These are phyloP conservation scores for Cucumis melo DNA, from an alignment of 306 rosid species.

Conservation along the genomic window DNA sequence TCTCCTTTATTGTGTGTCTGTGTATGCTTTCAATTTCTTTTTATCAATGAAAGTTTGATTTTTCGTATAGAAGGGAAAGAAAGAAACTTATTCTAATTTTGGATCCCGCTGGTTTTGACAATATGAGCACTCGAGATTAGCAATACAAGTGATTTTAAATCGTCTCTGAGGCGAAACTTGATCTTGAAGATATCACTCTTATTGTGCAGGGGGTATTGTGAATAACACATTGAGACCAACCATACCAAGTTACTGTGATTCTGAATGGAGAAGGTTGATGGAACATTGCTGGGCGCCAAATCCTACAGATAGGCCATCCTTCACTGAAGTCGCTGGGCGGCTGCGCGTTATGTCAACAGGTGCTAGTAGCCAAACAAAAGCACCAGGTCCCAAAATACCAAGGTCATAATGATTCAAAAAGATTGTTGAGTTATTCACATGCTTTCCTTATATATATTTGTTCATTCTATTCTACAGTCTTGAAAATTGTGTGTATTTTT, in stretches of 20 bases:
- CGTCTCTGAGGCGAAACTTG: neutral
- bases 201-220: conserved; percentile 75
- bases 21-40: too few relatives aligned
- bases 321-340: conserved; percentile 76
- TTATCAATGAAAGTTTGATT: too few relatives aligned
- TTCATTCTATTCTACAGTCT: conserved; percentile 29
- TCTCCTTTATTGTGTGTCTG: neutral
- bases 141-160: neutral
- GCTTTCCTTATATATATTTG: neutral
- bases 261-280: conserved; percentile 76
- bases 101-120: neutral
- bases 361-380: conserved; percentile 47
- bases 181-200: neutral
- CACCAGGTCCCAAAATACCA: conserved; percentile 57
- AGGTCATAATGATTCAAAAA: conserved; percentile 31
- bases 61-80: too few relatives aligned
- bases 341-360: conserved; percentile 62
- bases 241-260: conserved; percentile 69
- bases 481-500: conserved; percentile 6
- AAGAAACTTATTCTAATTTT: too few relatives aligned
- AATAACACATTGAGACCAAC: conserved; percentile 83
- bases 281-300: conserved; percentile 99
- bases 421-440: conserved; percentile 6
- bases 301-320: conserved; percentile 75
- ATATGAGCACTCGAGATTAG: neutral